Conservation (phyloP, 2,329 filamentous ascomycete species). For the Cordyceps tenuipes region DNA sequence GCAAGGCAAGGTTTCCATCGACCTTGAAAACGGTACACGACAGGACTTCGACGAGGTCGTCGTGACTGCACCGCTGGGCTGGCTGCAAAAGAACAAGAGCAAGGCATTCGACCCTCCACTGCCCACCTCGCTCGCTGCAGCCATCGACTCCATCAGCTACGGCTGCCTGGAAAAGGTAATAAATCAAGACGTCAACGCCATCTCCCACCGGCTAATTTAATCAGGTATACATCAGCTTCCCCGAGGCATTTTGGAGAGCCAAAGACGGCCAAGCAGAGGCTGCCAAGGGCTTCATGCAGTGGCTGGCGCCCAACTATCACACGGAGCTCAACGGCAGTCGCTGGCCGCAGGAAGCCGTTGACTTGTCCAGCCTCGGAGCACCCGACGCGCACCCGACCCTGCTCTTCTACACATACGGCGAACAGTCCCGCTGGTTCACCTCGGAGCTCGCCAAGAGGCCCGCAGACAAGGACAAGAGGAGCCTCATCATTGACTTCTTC, state of each 20-base stretch:
- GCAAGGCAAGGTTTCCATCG: constrained; percentile 32
- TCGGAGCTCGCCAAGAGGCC: constrained; percentile 32
- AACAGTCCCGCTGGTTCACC: constrained; percentile 48
- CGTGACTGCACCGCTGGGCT: constrained; percentile 60
- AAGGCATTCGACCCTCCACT: constrained; percentile 52
- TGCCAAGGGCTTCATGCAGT: constrained; percentile 64
- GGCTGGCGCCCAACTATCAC: constrained; percentile 63
- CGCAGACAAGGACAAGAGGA: constrained; percentile 39
- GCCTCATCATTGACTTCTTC: constrained; percentile 58
- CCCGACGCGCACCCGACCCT: constrained; percentile 65
- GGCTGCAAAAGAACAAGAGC: constrained; percentile 51
- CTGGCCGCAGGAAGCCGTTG: constrained; percentile 72
- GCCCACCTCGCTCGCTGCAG: constrained; percentile 46
- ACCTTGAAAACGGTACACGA: constrained; percentile 35
- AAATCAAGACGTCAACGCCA: not conserved
- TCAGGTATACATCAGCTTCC: constrained; percentile 59
- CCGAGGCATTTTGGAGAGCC: constrained; percentile 62
- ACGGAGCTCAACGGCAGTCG: constrained; percentile 48
- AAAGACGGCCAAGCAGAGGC: constrained; percentile 31
- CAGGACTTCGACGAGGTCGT: constrained; percentile 60
- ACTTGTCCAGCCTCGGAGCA: constrained; percentile 58
- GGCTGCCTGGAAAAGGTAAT: constrained; percentile 61
- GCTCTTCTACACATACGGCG: constrained; percentile 72
- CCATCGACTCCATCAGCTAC: constrained; percentile 58
- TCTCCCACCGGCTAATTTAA: not conserved